These are phyloP conservation scores for Komagataea norvegica DNA, from an alignment of 1,139 yeast genomes.

Conservation along the genomic window DNA sequence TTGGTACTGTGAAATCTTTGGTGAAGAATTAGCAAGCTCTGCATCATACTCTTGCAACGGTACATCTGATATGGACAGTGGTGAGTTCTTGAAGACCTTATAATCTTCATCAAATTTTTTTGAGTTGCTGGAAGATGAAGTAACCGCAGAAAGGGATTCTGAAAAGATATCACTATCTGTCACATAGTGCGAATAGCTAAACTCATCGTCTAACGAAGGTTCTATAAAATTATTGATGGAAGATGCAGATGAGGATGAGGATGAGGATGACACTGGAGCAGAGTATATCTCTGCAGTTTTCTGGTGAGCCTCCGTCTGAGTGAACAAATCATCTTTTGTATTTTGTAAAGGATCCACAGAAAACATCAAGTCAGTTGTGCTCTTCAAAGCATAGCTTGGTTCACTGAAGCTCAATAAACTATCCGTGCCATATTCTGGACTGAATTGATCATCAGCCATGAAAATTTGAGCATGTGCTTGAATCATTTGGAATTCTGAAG, in stretches of 20 bases:
- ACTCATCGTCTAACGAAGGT: too few species aligned
- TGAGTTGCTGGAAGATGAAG: slow-evolving; percentile 1
- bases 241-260: slow-evolving; percentile 5
- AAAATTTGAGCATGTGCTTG: not conserved
- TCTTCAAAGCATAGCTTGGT: not conserved
- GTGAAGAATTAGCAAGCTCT: not conserved
- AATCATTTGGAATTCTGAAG: slow-evolving; percentile 1
- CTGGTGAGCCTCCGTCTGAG: slow-evolving; percentile 5
- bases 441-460: not conserved
- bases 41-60: too few species aligned
- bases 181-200: too few species aligned
- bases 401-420: not conserved
- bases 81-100: not conserved
- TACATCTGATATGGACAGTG: slow-evolving; percentile 2
- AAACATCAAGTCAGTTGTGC: not conserved
- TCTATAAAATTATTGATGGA: too few species aligned
- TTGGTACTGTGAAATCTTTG: not conserved
- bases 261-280: slow-evolving; percentile 4
- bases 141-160: slow-evolving; percentile 3
- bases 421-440: not conserved
- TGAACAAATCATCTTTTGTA: not conserved
- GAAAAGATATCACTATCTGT: too few species aligned
- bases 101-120: not conserved
- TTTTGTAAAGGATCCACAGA: not conserved
- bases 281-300: slow-evolving; percentile 3